These are phyloP conservation scores for Phytophthora sp. DNA, from an alignment of 352 stramenopile genomes.

Conservation along the genomic window DNA sequence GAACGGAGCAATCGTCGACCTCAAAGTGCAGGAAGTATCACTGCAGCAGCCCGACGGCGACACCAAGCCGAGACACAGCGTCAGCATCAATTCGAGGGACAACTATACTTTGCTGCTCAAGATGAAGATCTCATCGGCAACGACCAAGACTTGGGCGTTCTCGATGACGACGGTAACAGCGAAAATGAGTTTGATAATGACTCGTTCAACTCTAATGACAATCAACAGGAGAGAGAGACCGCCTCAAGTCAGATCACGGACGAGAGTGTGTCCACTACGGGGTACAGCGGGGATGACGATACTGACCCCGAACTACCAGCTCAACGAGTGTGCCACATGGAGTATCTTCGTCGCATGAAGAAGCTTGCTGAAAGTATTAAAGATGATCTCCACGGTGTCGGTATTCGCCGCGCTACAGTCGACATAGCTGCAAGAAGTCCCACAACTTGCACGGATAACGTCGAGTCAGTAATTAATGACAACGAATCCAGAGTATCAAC, in stretches of 20 bases:
- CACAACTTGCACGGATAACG: not conserved
- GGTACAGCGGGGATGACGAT: constrained; percentile 42
- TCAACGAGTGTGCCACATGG: constrained; percentile 70
- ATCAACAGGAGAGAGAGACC: constrained; percentile 9
- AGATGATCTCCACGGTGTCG: constrained; percentile 48
- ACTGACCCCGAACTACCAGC: constrained; percentile 47
- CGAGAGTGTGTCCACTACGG: constrained; percentile 7
- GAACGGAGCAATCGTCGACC: constrained; percentile 35
- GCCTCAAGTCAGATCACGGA: constrained; percentile 8
- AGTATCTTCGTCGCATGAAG: constrained; percentile 75
- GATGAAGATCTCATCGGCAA: constrained; percentile 44
- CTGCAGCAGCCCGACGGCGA: constrained; percentile 11
- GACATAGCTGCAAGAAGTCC: constrained; percentile 5
- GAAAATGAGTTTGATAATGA: constrained; percentile 42
- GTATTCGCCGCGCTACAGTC: not conserved
- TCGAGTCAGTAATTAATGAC: not conserved
- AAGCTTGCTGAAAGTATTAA: constrained; percentile 70
- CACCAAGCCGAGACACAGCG: constrained; percentile 6
- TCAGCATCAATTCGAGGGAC: constrained; percentile 18
- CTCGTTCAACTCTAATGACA: constrained; percentile 15
- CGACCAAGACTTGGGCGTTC: constrained; percentile 49
- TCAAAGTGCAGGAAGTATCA: constrained; percentile 43
- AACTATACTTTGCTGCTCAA: constrained; percentile 30
- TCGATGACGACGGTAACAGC: constrained; percentile 47
- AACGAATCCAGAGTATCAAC: constrained; percentile 22